Base-by-base conservation (phyloP, 768 basidiomycete genomes). In the Rhodosporidiobolus sp. region DNA sequence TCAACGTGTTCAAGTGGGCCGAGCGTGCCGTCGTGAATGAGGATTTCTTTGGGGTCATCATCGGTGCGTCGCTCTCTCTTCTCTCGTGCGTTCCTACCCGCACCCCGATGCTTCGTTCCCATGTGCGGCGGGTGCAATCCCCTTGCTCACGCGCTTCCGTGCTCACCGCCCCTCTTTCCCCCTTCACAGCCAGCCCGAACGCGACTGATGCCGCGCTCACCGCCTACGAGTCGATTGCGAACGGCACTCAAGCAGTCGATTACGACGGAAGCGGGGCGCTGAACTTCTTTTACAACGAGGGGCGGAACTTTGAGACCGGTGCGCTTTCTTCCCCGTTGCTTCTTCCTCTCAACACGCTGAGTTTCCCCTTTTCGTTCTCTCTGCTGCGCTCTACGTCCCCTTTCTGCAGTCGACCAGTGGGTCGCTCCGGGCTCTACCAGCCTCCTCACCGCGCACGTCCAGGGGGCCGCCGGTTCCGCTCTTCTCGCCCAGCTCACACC, bases 31-130 rank as follows among this genome's bases (percentile, higher is more conserved):
- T 65, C 0, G 56, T 50, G n/a, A 46, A 69, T 45, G 72, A 57
- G 58, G 72, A 73, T n/a, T 56, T 61, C 43, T 73, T 68, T 16
- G 72, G 63, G 10, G n/a, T 68, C 10, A 68, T 73, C 67, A 53
- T 73, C 28, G 72, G 66, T 68, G 22, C 34, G 70, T 38, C 28
- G 38, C 17, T 43, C 28, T 5, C 7, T 54, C 16, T n/a, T 0
- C 46, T 4, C 4, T 55, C n/a, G n/a, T n/a, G n/a, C n/a, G n/a
- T n/a, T n/a, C n/a, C n/a, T n/a, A n/a, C n/a, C n/a, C n/a, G n/a
- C n/a, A n/a, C n/a, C n/a, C n/a, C n/a, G n/a, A n/a, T n/a, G n/a
- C n/a, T n/a, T n/a, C n/a, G n/a, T n/a, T n/a, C n/a, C n/a, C n/a
- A n/a, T n/a, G n/a, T n/a, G n/a, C n/a, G n/a, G n/a, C n/a, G n/a